Evolutionary conservation across 2,329 filamentous ascomycete species (phyloP), one percentile per base, ranked within the genome.

Genomic region (Alternaria brassicicola): DNA sequence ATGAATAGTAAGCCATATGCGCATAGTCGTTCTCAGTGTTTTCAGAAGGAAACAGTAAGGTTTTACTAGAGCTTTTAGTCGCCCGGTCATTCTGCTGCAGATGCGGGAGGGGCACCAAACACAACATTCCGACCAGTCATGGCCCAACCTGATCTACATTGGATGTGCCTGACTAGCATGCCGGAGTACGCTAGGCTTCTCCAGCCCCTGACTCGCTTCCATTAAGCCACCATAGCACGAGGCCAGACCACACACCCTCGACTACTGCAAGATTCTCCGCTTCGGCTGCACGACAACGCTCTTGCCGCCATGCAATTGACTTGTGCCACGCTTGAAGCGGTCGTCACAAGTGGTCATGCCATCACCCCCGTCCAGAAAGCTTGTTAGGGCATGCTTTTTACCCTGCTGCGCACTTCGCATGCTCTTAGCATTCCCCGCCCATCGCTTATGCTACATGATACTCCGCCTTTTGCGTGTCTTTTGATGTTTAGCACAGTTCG

Each of bases 91-190:
- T 35, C 57, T 63, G 61, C 66, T 49, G 55, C 45, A 63, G 38
- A 53, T 58, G 64, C 61, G 67, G 57, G 59, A 62, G 55, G 56
- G 57, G 58, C 38, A 57, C 57, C 53, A 47, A 15, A 45, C 62
- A 67, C 57, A 43, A 25, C 58, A 38, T 26, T 52, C 55, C n/a
- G 51, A 56, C 68, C 62, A 71, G 62, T 65, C 62, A 64, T 17
- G 31, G 48, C 57, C 26, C 58, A 55, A 61, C 33, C 31, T 54
- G 64, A 67, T 68, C 63, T 55, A 59, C 67, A 48, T 56, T 52
- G 59, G 26, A 47, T 56, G 57, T 59, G 63, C 67, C 67, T 73
- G 69, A 69, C 69, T 73, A 69, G 70, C 61, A n/a, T n/a, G n/a
- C n/a, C n/a, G n/a, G n/a, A n/a, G 69, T 65, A 55, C 46, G 53